Evolutionary conservation across 768 basidiomycete genomes (phyloP).

Genomic region (Cystofilobasidium ferigula): DNA sequence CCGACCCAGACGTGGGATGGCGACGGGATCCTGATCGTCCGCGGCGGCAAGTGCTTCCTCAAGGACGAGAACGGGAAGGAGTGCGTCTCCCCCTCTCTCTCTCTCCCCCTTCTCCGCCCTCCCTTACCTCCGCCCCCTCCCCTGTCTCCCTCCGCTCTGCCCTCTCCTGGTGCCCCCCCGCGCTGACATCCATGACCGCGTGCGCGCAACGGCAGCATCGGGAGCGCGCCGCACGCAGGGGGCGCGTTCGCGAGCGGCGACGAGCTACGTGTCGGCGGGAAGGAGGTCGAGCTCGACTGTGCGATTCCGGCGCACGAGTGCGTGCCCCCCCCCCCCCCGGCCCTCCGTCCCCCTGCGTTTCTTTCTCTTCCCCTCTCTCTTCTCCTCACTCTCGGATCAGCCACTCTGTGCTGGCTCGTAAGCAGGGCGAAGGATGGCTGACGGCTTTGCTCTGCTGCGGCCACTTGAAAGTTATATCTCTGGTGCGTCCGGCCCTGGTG

Average conservation of each 20-base stretch:
- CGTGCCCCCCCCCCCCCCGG: too few relatives aligned
- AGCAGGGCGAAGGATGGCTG: too few relatives aligned
- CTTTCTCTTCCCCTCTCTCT: neutral
- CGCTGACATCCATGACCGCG: neutral
- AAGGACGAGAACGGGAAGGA: constrained; percentile 35
- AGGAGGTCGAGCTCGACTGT: constrained; percentile 30
- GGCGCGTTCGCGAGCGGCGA: constrained; percentile 25
- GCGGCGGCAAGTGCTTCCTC: constrained; percentile 54
- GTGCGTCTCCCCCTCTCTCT: too few relatives aligned
- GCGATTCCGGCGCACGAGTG: constrained; percentile 20
- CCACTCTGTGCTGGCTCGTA: too few relatives aligned
- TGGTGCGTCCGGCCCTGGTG: constrained; percentile 2
- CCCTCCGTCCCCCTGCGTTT: too few relatives aligned
- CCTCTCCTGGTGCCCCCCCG: neutral
- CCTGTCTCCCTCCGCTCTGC: too few relatives aligned
- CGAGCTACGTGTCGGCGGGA: constrained; percentile 31
- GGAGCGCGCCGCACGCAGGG: neutral
- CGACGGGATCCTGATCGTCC: constrained; percentile 30
- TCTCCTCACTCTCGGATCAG: neutral
- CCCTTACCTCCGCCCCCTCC: too few relatives aligned
- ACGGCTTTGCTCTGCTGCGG: too few relatives aligned
- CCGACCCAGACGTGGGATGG: constrained; percentile 74
- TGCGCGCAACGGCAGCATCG: neutral
- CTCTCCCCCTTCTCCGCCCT: neutral
- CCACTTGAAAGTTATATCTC: constrained; percentile 20